phyloP scores from a whole-genome alignment of 306 rosid species.

The Cucurbita moschata region DNA sequence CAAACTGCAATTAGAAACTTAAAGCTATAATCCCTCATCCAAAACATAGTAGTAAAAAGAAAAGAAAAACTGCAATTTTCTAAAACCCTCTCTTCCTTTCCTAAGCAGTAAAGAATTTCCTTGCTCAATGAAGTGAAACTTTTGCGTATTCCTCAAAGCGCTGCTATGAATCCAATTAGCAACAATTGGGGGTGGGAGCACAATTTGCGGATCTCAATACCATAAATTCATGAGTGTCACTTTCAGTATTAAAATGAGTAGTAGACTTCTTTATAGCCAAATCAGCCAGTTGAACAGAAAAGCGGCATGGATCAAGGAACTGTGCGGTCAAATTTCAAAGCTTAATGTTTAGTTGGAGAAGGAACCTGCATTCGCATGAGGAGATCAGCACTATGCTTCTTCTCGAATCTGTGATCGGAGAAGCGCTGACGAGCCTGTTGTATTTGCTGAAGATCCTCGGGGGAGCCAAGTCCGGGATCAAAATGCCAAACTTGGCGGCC shows the following conservation, averaged over 20 bases:
- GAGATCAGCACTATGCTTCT: constrained; percentile 25
- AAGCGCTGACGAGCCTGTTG: constrained; percentile 18
- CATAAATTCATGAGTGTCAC: background rate
- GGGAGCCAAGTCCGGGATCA: constrained; percentile 18
- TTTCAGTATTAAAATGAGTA: background rate
- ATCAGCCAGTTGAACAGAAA: too few species aligned
- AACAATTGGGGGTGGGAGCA: background rate
- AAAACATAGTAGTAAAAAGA: background rate
- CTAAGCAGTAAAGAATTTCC: background rate
- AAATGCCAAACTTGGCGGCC: constrained; percentile 34
- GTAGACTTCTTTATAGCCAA: background rate
- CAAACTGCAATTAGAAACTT: constrained; percentile 8
- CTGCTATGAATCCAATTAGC: background rate
- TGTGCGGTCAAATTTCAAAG: background rate
- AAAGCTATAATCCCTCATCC: background rate
- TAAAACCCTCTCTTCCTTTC: background rate
- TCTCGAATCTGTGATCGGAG: constrained; percentile 17
- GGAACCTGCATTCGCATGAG: constrained; percentile 26
- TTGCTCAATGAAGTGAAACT: background rate
- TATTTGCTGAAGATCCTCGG: constrained; percentile 19
- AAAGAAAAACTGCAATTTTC: background rate
- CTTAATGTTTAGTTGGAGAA: background rate
- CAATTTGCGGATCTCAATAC: background rate
- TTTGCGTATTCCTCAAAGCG: background rate
- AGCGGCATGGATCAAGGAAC: background rate